A percentile compares a stretch with the other conserved stretches of the same genome.
Conservation (phyloP, 495 filamentous ascomycete genomes). For the Lepidopterella palustris region DNA sequence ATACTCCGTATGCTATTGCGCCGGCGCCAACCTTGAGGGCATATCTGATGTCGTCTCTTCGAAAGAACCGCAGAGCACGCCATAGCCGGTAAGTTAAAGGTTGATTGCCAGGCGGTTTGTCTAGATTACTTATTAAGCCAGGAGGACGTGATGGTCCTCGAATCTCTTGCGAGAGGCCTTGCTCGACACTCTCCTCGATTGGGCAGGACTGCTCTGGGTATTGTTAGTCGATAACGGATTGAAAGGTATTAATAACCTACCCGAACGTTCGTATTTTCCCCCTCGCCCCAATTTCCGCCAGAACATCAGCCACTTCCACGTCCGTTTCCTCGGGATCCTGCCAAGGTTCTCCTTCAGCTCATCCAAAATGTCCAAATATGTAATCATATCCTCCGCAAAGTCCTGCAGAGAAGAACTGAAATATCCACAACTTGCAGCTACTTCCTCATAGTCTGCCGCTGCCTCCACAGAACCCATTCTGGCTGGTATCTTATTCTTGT, state of each 20-base stretch:
- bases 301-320: conserved; percentile 84
- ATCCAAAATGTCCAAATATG: conserved; percentile 74
- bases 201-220: conserved; percentile 12
- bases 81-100: conserved; percentile 49
- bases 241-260: conserved; percentile 7
- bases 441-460: conserved; percentile 94
- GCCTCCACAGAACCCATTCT: conserved; percentile 58
- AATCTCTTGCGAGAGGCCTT: conserved; percentile 24
- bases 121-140: conserved; percentile 14
- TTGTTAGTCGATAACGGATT: conserved; percentile 26
- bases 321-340: conserved; percentile 48
- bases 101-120: conserved; percentile 22
- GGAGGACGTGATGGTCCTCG: conserved; percentile 18
- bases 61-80: conserved; percentile 51
- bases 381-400: conserved; percentile 82
- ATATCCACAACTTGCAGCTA: conserved; percentile 90
- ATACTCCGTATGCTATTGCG: conserved; percentile 77
- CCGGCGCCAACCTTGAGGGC: conserved; percentile 89
- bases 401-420: conserved; percentile 85
- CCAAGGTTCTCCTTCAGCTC: conserved; percentile 66
- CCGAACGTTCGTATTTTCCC: conserved; percentile 3
- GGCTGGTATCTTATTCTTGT: conserved; percentile 65
- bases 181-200: conserved; percentile 16
- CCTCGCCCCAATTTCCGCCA: conserved; percentile 48
- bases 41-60: conserved; percentile 66